A percentile compares a stretch with the other conserved stretches of the same genome.
Evolutionary conservation across 2,329 filamentous ascomycete genomes (phyloP).

Genomic region (Metarhizium guizhouense): DNA sequence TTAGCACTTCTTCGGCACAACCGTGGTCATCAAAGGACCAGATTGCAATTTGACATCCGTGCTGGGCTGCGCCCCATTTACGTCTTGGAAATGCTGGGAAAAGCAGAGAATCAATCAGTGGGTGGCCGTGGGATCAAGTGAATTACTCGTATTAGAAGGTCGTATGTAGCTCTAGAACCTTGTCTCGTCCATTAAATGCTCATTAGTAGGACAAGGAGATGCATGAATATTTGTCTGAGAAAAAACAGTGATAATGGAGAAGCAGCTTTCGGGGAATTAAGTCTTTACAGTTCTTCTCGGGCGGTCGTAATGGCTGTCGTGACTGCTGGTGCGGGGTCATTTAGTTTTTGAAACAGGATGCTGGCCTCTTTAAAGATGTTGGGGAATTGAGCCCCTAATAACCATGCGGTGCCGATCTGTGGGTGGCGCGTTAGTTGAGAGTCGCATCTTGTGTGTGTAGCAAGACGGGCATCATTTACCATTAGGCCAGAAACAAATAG

Average conservation of each 20-base stretch:
- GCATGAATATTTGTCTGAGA: constrained; percentile 5
- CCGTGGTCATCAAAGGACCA: constrained; percentile 73
- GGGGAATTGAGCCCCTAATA: constrained; percentile 77
- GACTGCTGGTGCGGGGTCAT: constrained; percentile 11
- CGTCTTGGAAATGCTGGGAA: neutral
- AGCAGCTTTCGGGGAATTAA: neutral
- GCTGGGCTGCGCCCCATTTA: constrained; percentile 39
- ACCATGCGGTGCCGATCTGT: constrained; percentile 69
- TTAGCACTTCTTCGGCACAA: constrained; percentile 99
- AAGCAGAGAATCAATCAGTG: neutral
- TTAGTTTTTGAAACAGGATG: constrained; percentile 11
- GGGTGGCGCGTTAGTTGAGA: neutral
- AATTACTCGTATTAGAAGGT: neutral
- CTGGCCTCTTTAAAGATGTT: constrained; percentile 19
- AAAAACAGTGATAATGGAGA: constrained; percentile 1
- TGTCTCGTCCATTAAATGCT: neutral
- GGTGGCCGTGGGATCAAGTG: neutral
- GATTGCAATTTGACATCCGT: constrained; percentile 99
- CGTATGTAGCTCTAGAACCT: neutral
- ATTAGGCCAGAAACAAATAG: constrained; percentile 64
- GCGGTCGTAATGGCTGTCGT: constrained; percentile 18
- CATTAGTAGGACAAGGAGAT: constrained; percentile 7
- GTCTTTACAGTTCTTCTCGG: constrained; percentile 26
- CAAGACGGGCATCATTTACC: constrained; percentile 47
- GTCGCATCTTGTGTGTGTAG: neutral